Base-by-base conservation (phyloP, 768 basidiomycete species). In the Fistulinella prunicolor region DNA sequence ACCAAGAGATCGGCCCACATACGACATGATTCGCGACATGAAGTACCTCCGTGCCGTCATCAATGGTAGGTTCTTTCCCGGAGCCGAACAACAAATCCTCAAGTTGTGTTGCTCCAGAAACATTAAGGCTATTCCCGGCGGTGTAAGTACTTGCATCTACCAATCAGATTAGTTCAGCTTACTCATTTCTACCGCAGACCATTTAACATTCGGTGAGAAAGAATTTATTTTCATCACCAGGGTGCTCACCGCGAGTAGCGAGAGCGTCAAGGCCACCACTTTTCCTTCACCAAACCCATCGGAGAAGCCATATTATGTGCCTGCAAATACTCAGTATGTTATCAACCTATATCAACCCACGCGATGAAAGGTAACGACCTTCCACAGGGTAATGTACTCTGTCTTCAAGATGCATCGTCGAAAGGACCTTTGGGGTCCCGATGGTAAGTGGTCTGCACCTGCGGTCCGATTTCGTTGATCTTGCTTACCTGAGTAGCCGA, bases 391-490 rank as follows among this genome's bases (percentile, higher is more conserved):
- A 5, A 50, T 68, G 0, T 85, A 82, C 56, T 81, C 81, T 6
- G 77, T 83, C 9, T 73, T 84, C 48, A 54, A 80, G 51, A 84
- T 85, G 82, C 84, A 87, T 30, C 69, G 84, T 30, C 72, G 82
- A 41, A 76, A 70, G 40, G 81, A 83, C 45, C 74, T 83, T 2
- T 88, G 85, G 85, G 85, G 85, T 7, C 83, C 84, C 9, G 85
- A 85, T 60, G 83, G 82, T 82, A 41, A 47, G 46, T 7, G n/a
- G 7, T 13, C 34, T 41, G 40, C 32, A 23, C 12, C 9, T 12
- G 14, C 6, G 6, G 13, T 32, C n/a, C 3, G 1, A 20, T 3
- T 10, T 23, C 9, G 47, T 46, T 49, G 19, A 45, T 13, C 41
- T 20, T 13, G 9, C n/a, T 43, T 9, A 3, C 17, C 23, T 20